A percentile compares a stretch with the other conserved stretches of the same genome.
phyloP scores from a whole-genome alignment of 768 basidiomycete species.

The Lactifluus subvellereus region DNA sequence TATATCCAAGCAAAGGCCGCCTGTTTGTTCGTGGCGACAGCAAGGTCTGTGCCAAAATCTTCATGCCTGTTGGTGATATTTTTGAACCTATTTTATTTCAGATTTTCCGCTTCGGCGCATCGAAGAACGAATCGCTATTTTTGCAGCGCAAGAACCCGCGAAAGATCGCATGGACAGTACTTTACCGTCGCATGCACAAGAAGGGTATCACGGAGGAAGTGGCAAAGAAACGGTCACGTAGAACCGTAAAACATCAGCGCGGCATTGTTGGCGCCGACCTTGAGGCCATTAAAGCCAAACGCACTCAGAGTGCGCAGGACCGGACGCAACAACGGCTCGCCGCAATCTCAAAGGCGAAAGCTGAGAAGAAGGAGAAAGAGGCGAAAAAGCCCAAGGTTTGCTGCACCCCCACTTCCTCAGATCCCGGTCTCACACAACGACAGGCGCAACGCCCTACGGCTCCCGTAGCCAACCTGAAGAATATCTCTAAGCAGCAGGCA shows the following conservation, averaged over 20 bases:
- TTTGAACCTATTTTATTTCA: slow-evolving; percentile 29
- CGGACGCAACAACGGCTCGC: slow-evolving; percentile 74
- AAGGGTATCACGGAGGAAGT: slow-evolving; percentile 99
- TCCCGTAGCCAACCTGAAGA: slow-evolving; percentile 55
- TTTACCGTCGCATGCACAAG: slow-evolving; percentile 98
- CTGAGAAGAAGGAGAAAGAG: slow-evolving; percentile 96
- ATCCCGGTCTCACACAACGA: neutral
- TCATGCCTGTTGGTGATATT: neutral
- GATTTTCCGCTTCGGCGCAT: slow-evolving; percentile 93
- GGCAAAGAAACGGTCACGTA: slow-evolving; percentile 96
- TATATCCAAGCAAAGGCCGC: slow-evolving; percentile 97
- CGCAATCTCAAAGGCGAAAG: slow-evolving; percentile 91
- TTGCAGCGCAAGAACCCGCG: slow-evolving; percentile 99
- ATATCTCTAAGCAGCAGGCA: slow-evolving; percentile 94
- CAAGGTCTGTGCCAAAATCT: slow-evolving; percentile 55
- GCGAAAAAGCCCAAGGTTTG: slow-evolving; percentile 78
- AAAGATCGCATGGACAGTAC: slow-evolving; percentile 96
- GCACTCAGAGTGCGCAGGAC: slow-evolving; percentile 85
- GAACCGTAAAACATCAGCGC: slow-evolving; percentile 96
- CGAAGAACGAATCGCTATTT: slow-evolving; percentile 96
- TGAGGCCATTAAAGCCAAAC: slow-evolving; percentile 81
- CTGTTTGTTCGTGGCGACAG: slow-evolving; percentile 94
- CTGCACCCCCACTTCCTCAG: slow-evolving; percentile 27
- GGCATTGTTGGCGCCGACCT: slow-evolving; percentile 98
- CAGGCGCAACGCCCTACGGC: slow-evolving; percentile 51